Evolutionary conservation across 371 early-diverging fungal species (phyloP), one percentile per base, ranked within the genome.

Genomic region (Rhizopus microsporus): DNA sequence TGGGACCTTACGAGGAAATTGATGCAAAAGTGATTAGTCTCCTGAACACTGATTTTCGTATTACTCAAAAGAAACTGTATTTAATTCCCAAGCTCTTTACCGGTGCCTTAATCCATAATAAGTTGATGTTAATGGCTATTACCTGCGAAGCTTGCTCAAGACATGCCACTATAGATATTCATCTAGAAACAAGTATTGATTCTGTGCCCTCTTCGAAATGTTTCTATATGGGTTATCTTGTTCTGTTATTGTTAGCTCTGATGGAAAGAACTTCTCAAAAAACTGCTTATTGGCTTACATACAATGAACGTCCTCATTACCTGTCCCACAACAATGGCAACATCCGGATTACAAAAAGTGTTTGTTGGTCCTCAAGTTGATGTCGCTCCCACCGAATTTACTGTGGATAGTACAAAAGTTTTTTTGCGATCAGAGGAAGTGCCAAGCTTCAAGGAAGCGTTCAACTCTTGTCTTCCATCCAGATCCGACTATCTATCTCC

Each of bases 351-450:
- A 8, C 54, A 38, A 39, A 31, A 38, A 44, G 54, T 54, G 32
- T 44, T 54, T 44, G 54, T 54, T 54, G 54, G 54, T 31, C 54
- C 43, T 33, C 54, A 54, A 33, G 9, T 54, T 17, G 44, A 54
- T 40, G 9, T 39, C 29, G 31, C n/a, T 54, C 44, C 44, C 34
- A 54, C 44, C 34, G 44, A 44, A 15, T 54, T 44, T 44, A 44
- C 32, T 54, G 43, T n/a, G 44, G 17, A 54, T 9, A 54, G 34
- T 44, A 54, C 44, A 54, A 44, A 32, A 39, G 16, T 54, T 32
- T 54, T 54, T 54, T 33, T 54, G 16, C 54, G 54, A 43, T 54
- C 42, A 29, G 39, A 40, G 40, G 42, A 52, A 52, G 53, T 54
- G 15, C 32, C 54, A 54, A 54, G 0, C 54, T 54, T 54, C 44